Evolutionary conservation across 1,284 basidiomycete species (phyloP), one percentile per base, ranked within the genome.

Genomic region (Ustilago curta): DNA sequence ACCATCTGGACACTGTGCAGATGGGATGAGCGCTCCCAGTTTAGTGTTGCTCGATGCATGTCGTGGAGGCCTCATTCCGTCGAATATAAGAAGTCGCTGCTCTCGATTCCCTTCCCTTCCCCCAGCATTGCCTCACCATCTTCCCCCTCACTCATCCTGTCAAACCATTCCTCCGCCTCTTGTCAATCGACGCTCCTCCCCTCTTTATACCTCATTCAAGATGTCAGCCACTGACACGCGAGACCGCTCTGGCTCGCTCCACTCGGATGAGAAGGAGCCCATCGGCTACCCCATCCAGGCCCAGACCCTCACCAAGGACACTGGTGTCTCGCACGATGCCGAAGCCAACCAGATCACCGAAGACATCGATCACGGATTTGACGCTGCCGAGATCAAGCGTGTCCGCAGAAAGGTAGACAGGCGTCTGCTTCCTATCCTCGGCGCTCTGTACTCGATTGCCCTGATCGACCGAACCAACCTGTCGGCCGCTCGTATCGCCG

Each of bases 381-480:
- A 76, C 50, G 57, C 43, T 12, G 61, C 55, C 43, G 67, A 71
- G 45, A 51, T 80, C 51, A 79, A 78, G 72, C 72, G 68, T 21
- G 67, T 71, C 0, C 84, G 81, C 14, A 60, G 73, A 57, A 83
- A 83, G 65, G 69, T 86, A 61, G 85, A 86, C 66, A 59, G 65
- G 19, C 76, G 84, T 11, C 77, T 86, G 42, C 67, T 86, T 8
- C 84, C 85, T 48, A 83, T 85, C 31, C 83, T 86, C 29, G 83
- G 79, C 19, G 82, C 80, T 11, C 75, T 85, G 25, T 85, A 85
- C 62, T 77, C 83, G 56, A 77, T 86, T 48, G 81, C 81, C 2
- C 76, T 85, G 45, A 86, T 86, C 51, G 82, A 81, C 71, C 71
- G 76, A 59, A 79, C 67, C 69, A 78, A 78, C 71, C 53, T 80